Evolutionary conservation across 2,329 filamentous ascomycete species (phyloP), one percentile per base, ranked within the genome.

Genomic region (Sarocladium kiliense): DNA sequence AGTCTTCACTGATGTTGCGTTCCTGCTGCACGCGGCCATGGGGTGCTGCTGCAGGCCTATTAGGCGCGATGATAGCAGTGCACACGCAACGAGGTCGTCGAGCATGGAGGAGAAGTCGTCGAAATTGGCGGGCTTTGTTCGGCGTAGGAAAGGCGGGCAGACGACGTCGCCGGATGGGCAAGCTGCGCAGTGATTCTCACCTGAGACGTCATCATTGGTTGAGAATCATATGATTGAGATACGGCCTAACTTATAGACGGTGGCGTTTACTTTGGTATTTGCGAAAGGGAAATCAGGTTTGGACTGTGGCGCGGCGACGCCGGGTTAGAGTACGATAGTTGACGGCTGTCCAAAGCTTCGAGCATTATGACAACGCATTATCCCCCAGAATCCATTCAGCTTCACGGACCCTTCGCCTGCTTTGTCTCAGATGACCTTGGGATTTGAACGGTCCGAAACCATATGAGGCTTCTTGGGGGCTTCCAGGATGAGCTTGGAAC

Each of bases 11-110:
- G 71, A 90, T 4, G 64, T 92, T 19, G 86, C 87, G 0, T 92
- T 89, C 63, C 67, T 88, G 30, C 75, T 95, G 19, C 89, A 95
- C 68, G 74, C 87, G 26, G 83, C 86, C 30, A 79, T 93, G 69
- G 89, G 86, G 62, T 96, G 91, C 70, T 95, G 89, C 68, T 89
- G 87, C 64, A 66, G 61, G 39, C 70, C 71, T 6, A 32, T 65
- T 47, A 49, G 34, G n/a, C n/a, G 34, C 3, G 25, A 34, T n/a
- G 32, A 36, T 9, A 27, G 34, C 12, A 54, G 55, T 11, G 41
- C 54, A 49, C 30, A 10, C n/a, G 45, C 25, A 26, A 56, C 56
- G 34, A 42, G 9, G 30, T 45, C 56, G 11, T 36, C 54, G 2
- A 56, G 53, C 41, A 58, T 61, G 56, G 55, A 58, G 30, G 62